These are phyloP conservation scores for Xanthoconium purpureum DNA, from an alignment of 768 basidiomycete genomes.

Conservation along the genomic window DNA sequence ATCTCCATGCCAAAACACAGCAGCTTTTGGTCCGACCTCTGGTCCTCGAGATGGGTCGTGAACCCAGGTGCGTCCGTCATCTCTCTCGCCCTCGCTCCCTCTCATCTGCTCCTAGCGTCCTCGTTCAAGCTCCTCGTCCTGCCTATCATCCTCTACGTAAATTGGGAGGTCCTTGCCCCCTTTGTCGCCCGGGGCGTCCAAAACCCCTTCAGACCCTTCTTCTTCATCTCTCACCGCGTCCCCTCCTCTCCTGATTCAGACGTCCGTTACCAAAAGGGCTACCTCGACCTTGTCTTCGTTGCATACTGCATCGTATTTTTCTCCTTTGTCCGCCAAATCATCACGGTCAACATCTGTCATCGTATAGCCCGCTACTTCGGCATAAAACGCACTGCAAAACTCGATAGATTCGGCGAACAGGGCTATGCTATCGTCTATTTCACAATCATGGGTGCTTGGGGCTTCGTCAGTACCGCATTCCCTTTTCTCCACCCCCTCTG, in stretches of 20 bases:
- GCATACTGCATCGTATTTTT: constrained; percentile 84
- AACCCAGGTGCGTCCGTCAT: constrained; percentile 50
- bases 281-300: constrained; percentile 74
- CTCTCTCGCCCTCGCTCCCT: background rate
- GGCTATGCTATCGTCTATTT: constrained; percentile 87
- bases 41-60: constrained; percentile 64
- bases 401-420: constrained; percentile 89
- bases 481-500: background rate
- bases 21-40: constrained; percentile 49
- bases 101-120: constrained; percentile 39
- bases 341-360: constrained; percentile 61
- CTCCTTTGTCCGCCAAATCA: constrained; percentile 78
- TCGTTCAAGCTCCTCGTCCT: constrained; percentile 66
- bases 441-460: constrained; percentile 63
- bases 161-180: constrained; percentile 57
- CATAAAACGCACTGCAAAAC: constrained; percentile 60
- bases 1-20: background rate
- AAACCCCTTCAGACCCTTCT: constrained; percentile 73
- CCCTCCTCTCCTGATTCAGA: constrained; percentile 49
- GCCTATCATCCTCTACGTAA: constrained; percentile 57
- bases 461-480: constrained; percentile 54
- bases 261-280: constrained; percentile 69
- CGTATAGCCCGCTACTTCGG: constrained; percentile 72
- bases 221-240: constrained; percentile 70
- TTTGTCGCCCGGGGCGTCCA: constrained; percentile 44